Conservation (phyloP, 1,139 yeast genomes). For the Suhomyces bribrorum region DNA sequence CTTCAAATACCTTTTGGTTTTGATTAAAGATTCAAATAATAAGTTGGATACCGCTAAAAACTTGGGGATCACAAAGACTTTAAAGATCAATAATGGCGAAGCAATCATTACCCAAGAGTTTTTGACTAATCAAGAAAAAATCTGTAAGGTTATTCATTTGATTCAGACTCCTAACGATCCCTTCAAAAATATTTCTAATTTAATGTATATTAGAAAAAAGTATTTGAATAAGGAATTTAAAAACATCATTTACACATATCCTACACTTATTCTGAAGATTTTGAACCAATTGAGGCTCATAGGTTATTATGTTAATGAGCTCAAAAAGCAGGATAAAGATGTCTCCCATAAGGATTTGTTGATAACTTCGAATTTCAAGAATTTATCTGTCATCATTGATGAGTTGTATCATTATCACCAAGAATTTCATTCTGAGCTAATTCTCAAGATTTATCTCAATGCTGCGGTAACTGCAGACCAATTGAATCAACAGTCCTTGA, state of each 20-base stretch:
- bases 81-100: slow-evolving; percentile 35
- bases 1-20: slow-evolving; percentile 43
- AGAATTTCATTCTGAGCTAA: slow-evolving; percentile 50
- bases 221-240: slow-evolving; percentile 56
- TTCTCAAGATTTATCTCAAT: slow-evolving; percentile 52
- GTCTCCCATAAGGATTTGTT: slow-evolving; percentile 29
- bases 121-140: slow-evolving; percentile 60
- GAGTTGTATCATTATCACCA: slow-evolving; percentile 60
- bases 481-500: slow-evolving; percentile 50
- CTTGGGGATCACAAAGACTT: slow-evolving; percentile 39
- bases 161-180: slow-evolving; percentile 50
- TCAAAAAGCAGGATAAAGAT: slow-evolving; percentile 18
- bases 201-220: slow-evolving; percentile 56
- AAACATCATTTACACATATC: slow-evolving; percentile 66
- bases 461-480: slow-evolving; percentile 78
- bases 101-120: slow-evolving; percentile 37
- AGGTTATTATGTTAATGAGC: slow-evolving; percentile 29
- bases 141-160: slow-evolving; percentile 71
- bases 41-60: slow-evolving; percentile 36
- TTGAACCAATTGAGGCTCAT: slow-evolving; percentile 60
- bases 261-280: slow-evolving; percentile 65
- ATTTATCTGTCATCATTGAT: slow-evolving; percentile 67
- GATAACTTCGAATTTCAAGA: slow-evolving; percentile 62
- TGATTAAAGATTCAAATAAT: slow-evolving; percentile 34
- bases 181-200: slow-evolving; percentile 53